Conservation (phyloP, 306 rosid genomes). For the Cotoneaster glaucophyllus region DNA sequence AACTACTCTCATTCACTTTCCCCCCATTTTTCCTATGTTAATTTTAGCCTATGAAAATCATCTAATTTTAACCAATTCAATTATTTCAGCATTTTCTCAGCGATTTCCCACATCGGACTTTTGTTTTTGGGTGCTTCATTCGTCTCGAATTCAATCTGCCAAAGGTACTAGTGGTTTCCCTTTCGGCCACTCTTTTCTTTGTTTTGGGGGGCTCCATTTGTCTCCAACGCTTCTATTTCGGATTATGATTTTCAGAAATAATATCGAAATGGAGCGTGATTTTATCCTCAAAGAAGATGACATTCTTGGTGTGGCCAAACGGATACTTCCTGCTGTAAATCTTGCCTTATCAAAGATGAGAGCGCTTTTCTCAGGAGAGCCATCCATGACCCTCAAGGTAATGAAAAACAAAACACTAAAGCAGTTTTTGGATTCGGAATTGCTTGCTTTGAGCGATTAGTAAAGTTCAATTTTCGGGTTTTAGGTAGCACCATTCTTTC, state of each 20-base stretch:
- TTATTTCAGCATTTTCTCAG: constrained; percentile 59
- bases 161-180: constrained; percentile 38
- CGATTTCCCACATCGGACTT: constrained; percentile 60
- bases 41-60: not conserved
- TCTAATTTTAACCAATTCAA: not conserved
- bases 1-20: not conserved
- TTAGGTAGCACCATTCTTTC: constrained; percentile 74
- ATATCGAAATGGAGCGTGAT: constrained; percentile 26
- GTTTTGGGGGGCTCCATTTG: constrained; percentile 51
- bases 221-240: constrained; percentile 27
- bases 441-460: not conserved
- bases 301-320: constrained; percentile 50
- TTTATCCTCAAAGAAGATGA: constrained; percentile 64
- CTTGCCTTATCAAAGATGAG: constrained; percentile 53
- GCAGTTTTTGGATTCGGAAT: not conserved
- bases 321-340: constrained; percentile 60
- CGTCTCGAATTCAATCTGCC: constrained; percentile 55
- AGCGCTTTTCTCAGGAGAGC: constrained; percentile 71
- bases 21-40: not conserved
- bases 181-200: not conserved
- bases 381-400: constrained; percentile 86
- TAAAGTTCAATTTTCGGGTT: constrained; percentile 8
- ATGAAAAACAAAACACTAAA: not conserved
- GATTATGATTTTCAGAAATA: constrained; percentile 38
- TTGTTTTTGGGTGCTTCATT: constrained; percentile 60